These are phyloP conservation scores for Pichia cactophila DNA, from an alignment of 1,139 yeast genomes.

Conservation along the genomic window DNA sequence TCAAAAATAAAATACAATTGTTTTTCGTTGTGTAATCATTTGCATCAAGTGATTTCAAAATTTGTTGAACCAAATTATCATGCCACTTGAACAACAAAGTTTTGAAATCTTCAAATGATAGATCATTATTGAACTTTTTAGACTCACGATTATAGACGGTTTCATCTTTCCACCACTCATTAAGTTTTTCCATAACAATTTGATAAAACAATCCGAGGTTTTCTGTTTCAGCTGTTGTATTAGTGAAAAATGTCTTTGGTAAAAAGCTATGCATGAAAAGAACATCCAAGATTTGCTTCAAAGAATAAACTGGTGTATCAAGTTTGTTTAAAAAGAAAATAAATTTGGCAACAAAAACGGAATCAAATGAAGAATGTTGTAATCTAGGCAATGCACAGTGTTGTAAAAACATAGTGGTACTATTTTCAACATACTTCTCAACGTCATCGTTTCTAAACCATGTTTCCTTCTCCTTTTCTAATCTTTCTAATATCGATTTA, in stretches of 20 bases:
- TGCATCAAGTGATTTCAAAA: constrained; percentile 43
- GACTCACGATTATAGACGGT: constrained; percentile 27
- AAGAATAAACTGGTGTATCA: constrained; percentile 38
- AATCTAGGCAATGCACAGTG: constrained; percentile 71
- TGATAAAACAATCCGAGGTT: constrained; percentile 71
- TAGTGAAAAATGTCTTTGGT: constrained; percentile 55
- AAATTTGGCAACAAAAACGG: constrained; percentile 62
- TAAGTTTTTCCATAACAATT: constrained; percentile 39
- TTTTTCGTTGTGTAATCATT: constrained; percentile 74
- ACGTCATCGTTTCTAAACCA: constrained; percentile 28
- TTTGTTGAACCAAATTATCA: constrained; percentile 37
- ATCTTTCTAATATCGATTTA: constrained; percentile 26
- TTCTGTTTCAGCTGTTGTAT: constrained; percentile 74
- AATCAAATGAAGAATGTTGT: constrained; percentile 78
- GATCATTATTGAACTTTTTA: constrained; percentile 20
- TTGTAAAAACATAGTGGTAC: constrained; percentile 34
- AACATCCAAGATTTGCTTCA: constrained; percentile 38
- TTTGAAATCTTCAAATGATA: constrained; percentile 35
- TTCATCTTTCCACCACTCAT: constrained; percentile 34
- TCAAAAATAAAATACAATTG: constrained; percentile 73
- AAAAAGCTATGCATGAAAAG: constrained; percentile 43
- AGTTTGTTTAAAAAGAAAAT: constrained; percentile 43
- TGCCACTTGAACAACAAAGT: constrained; percentile 51
- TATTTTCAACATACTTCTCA: constrained; percentile 19
- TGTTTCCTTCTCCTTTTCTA: constrained; percentile 27